Percentiles rank a stretch among this genome's conserved stretches.
Conservation (phyloP, 164 flowering plant genomes). For the Chimonanthus praecox region DNA sequence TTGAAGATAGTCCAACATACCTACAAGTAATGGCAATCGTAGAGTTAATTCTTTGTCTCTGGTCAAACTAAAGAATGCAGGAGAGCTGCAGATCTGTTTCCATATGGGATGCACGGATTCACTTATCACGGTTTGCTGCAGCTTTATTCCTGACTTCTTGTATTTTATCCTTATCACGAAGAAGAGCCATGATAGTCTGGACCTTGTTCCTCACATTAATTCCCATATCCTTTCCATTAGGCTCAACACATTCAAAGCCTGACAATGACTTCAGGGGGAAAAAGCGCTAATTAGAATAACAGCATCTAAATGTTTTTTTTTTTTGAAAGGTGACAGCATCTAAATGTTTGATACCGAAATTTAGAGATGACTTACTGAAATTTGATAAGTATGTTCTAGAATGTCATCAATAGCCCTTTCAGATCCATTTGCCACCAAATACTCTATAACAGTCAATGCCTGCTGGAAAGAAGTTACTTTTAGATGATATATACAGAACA, state of each 20-base stretch:
- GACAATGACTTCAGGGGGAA: constrained; percentile 55
- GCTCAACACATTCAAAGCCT: constrained; percentile 88
- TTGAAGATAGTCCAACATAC: constrained; percentile 91
- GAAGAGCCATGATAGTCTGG: constrained; percentile 58
- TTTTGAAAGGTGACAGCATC: background rate
- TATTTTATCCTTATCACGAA: constrained; percentile 82
- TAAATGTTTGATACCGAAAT: background rate
- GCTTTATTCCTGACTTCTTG: constrained; percentile 89
- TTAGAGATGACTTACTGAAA: constrained; percentile 44
- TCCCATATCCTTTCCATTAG: constrained; percentile 92
- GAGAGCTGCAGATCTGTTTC: constrained; percentile 1
- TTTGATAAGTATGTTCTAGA: constrained; percentile 85
- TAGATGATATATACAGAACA: background rate
- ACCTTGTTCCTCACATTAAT: constrained; percentile 96
- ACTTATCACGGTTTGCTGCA: constrained; percentile 90
- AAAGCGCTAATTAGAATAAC: constrained; percentile 3
- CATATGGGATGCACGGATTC: constrained; percentile 23
- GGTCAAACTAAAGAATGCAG: background rate
- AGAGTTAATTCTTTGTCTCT: background rate
- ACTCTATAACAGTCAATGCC: constrained; percentile 95
- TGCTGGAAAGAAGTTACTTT: constrained; percentile 17
- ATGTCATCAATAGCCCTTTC: constrained; percentile 98
- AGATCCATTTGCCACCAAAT: constrained; percentile 88
- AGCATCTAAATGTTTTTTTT: constrained; percentile 9
- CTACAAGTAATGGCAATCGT: constrained; percentile 26